Base-by-base conservation (phyloP, 257 asterid genomes). In the Scutellaria minor region DNA sequence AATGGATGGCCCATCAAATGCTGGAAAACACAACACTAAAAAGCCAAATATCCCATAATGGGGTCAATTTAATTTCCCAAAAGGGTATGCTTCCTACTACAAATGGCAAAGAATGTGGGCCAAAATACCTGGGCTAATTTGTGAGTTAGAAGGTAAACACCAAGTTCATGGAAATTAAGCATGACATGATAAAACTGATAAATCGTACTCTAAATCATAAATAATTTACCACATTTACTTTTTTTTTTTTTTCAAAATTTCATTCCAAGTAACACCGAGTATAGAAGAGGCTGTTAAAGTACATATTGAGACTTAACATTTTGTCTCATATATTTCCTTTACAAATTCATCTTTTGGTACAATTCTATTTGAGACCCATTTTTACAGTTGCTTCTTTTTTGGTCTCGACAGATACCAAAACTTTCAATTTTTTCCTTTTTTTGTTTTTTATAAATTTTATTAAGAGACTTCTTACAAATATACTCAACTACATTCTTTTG, bases 391-490 rank as follows among this genome's bases (percentile, higher is more conserved):
- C 77, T 77, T 65, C 70, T 77, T 71, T 71, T 39, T 42, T 51
- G 70, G 70, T 58, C 81, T 77, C 75, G 58, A 71, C 61, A 77
- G 51, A 58, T 66, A 47, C 75, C 42, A 60, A 47, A 54, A 15
- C 42, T 45, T 41, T 10, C 18, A 5, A 15, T 0, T 64, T 12
- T 12, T 44, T 13, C 15, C 35, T 77, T 54, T 54, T 54, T 15
- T 14, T 20, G 18, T 20, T 6, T 54, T 22, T 1, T 0, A 7
- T 18, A 48, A 60, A 31, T 24, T 65, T 77, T 74, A 47, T 15
- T 61, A 68, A 59, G 55, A 74, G 70, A 70, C 57, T 74, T 77
- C 80, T 76, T 80, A 75, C 83, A 80, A 74, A 54, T 75, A 64
- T 70, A 72, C 56, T 66, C 75, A 59, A 80, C 66, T 74, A 74